A percentile compares a stretch with the other conserved stretches of the same genome.
Conservation (phyloP, 2,329 filamentous ascomycete species). For the Colletotrichum euphorbiae region DNA sequence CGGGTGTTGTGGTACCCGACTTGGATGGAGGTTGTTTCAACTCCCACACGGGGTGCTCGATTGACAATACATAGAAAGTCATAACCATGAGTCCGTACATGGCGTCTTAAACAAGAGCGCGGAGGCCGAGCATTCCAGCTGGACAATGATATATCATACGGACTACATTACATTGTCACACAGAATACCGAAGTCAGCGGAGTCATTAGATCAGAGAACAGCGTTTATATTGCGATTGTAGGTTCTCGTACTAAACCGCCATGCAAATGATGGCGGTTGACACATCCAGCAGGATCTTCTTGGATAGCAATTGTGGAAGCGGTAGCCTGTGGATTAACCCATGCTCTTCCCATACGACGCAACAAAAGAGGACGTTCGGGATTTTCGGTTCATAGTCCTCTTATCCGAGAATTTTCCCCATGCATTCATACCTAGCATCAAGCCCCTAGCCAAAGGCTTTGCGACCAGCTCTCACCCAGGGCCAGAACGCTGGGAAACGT, state of each 20-base stretch:
- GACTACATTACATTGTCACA: too few species aligned
- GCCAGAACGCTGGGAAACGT: neutral
- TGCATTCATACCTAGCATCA: neutral
- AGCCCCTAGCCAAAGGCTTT: neutral
- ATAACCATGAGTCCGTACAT: too few species aligned
- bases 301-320: neutral
- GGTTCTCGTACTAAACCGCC: neutral
- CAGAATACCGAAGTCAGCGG: too few species aligned
- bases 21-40: too few species aligned
- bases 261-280: neutral
- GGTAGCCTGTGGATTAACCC: neutral
- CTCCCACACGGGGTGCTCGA: too few species aligned
- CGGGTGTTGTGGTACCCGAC: too few species aligned
- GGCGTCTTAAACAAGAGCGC: too few species aligned
- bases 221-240: rapidly evolving
- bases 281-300: neutral
- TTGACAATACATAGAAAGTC: too few species aligned
- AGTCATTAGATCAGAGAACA: too few species aligned
- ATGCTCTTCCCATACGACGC: neutral
- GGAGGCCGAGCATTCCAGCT: too few species aligned
- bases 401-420: neutral
- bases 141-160: too few species aligned
- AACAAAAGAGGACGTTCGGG: neutral
- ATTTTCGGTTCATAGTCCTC: neutral
- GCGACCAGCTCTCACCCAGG: neutral